These are phyloP conservation scores for Aphanomyces invadans DNA, from an alignment of 352 stramenopile genomes.

Conservation along the genomic window DNA sequence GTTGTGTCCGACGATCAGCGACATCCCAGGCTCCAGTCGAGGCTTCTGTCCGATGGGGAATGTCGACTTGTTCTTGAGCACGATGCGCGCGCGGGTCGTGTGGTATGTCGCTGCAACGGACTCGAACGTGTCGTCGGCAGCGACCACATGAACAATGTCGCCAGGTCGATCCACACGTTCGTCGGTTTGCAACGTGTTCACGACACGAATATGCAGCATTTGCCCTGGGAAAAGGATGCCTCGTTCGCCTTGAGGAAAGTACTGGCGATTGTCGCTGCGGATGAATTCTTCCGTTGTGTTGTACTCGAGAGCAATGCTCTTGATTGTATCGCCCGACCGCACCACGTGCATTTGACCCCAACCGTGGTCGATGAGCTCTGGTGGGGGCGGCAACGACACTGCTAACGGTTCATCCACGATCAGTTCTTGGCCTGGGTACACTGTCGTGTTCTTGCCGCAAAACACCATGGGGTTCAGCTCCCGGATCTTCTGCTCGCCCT, in stretches of 20 bases:
- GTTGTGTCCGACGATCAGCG: slow-evolving; percentile 67
- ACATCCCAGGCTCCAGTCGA: slow-evolving; percentile 48
- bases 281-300: slow-evolving; percentile 76
- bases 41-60: slow-evolving; percentile 56
- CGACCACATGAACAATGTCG: slow-evolving; percentile 61
- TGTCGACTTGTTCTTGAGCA: slow-evolving; percentile 70
- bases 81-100: slow-evolving; percentile 56
- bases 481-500: slow-evolving; percentile 43
- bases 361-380: slow-evolving; percentile 71
- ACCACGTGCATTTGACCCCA: slow-evolving; percentile 83
- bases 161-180: slow-evolving; percentile 27
- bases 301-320: slow-evolving; percentile 61
- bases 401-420: slow-evolving; percentile 56
- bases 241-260: slow-evolving; percentile 69
- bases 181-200: slow-evolving; percentile 42
- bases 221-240: slow-evolving; percentile 56
- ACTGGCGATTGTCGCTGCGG: slow-evolving; percentile 69
- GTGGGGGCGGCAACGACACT: slow-evolving; percentile 53
- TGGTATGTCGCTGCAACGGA: slow-evolving; percentile 56
- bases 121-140: slow-evolving; percentile 53
- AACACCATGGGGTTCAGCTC: slow-evolving; percentile 63
- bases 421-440: slow-evolving; percentile 69
- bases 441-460: slow-evolving; percentile 33
- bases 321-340: slow-evolving; percentile 54
- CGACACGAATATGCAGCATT: slow-evolving; percentile 64